These are phyloP conservation scores for Phytophthora hybrid DNA, from an alignment of 352 stramenopile genomes.

Conservation along the genomic window DNA sequence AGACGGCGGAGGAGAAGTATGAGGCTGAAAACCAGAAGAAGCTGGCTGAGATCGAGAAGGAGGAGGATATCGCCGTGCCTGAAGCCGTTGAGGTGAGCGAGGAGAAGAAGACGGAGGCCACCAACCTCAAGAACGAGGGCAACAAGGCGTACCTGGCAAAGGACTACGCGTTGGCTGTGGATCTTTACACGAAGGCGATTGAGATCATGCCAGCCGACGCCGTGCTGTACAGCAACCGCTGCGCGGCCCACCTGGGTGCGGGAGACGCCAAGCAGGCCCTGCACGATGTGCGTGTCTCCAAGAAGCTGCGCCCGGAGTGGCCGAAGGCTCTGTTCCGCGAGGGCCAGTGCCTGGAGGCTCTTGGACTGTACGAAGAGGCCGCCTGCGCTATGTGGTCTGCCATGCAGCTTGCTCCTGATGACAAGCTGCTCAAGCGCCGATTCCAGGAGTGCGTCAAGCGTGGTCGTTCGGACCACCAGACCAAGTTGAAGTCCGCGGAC, in stretches of 20 bases:
- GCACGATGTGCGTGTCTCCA: constrained; percentile 78
- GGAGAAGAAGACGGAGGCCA: constrained; percentile 48
- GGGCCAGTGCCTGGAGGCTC: constrained; percentile 80
- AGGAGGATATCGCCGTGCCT: constrained; percentile 52
- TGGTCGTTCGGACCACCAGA: constrained; percentile 66
- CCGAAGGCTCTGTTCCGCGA: constrained; percentile 87
- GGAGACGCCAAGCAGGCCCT: constrained; percentile 72
- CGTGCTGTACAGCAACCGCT: constrained; percentile 87
- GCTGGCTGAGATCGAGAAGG: constrained; percentile 46
- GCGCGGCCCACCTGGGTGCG: constrained; percentile 67
- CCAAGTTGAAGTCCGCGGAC: constrained; percentile 43
- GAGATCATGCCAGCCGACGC: constrained; percentile 63
- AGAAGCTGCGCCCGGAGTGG: constrained; percentile 87
- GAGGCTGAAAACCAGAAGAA: constrained; percentile 59
- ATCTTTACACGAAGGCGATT: constrained; percentile 73
- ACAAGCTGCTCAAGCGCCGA: constrained; percentile 81
- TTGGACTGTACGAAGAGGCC: constrained; percentile 79
- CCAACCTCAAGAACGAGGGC: constrained; percentile 69
- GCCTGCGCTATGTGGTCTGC: constrained; percentile 78
- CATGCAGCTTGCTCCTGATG: constrained; percentile 76
- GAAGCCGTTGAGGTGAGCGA: constrained; percentile 25
- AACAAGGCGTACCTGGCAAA: constrained; percentile 80
- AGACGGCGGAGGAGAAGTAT: constrained; percentile 43
- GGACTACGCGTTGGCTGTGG: constrained; percentile 59
- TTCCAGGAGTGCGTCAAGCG: constrained; percentile 85